Percentiles rank a stretch among this genome's conserved stretches.
Evolutionary conservation across 2,329 filamentous ascomycete genomes (phyloP).

Genomic region (Sporothrix mexicana): DNA sequence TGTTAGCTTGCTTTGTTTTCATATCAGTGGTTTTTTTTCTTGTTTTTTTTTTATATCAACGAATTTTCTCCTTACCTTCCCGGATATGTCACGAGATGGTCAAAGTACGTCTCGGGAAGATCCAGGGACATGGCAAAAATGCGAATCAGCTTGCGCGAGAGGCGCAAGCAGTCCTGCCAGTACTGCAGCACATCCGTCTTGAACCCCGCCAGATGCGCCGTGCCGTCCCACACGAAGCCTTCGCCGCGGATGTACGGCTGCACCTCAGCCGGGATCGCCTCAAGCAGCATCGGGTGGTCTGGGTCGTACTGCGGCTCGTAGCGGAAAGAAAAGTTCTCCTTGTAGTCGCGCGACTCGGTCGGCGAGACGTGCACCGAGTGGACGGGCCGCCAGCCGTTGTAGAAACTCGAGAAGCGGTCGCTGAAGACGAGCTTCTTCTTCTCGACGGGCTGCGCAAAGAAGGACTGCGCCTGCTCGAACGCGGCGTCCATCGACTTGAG

Average conservation of each 20-base stretch:
- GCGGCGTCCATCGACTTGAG: conserved; percentile 4
- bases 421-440: neutral
- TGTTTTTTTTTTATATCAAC: too few species aligned
- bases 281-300: conserved; percentile 12
- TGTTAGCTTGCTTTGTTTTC: too few species aligned
- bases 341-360: conserved; percentile 16
- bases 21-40: too few species aligned
- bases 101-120: conserved; percentile 45
- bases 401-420: neutral
- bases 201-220: conserved; percentile 33
- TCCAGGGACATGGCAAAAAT: conserved; percentile 32
- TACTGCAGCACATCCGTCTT: conserved; percentile 36
- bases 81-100: conserved; percentile 46
- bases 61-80: conserved; percentile 38
- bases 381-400: conserved; percentile 16
- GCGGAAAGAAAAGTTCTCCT: conserved; percentile 19
- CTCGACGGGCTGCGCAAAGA: conserved; percentile 11
- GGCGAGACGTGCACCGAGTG: conserved; percentile 13
- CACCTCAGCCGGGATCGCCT: conserved; percentile 29
- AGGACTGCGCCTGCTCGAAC: conserved; percentile 2
- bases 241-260: conserved; percentile 28
- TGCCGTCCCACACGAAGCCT: conserved; percentile 38
- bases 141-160: conserved; percentile 36
- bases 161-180: conserved; percentile 35
- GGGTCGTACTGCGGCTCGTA: conserved; percentile 25